Evolutionary conservation across 2,329 filamentous ascomycete genomes (phyloP), one percentile per base, ranked within the genome.

Genomic region (Pseudopyricularia cyperi): DNA sequence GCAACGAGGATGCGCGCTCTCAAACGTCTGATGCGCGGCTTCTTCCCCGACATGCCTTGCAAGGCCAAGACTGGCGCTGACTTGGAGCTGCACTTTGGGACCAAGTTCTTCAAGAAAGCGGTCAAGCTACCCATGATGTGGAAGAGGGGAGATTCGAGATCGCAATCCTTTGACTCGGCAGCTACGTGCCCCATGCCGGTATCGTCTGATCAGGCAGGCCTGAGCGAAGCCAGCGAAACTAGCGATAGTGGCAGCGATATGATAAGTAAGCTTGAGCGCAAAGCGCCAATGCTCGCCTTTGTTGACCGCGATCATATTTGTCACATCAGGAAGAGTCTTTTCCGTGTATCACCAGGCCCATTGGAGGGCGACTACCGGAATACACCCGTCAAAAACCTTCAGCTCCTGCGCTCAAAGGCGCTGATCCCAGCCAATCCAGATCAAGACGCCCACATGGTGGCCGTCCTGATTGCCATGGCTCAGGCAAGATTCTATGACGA

Each of bases 381-480:
- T 55, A 62, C 61, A 4, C 71, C 76, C 0, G 74, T 81, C 6
- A 59, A 65, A 46, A 66, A 68, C 5, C 63, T 81, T 9, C 73
- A 77, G 52, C 59, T 64, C 33, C 59, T 75, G 14, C 70, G 75
- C 1, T 68, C 70, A 5, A 75, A 71, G 58, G 63, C 65, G 47
- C 63, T 80, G 4, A 53, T 72, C 3, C 77, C 78, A 0, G 59
- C 63, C 3, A 68, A 79, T 48, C 55, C 61, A 2, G 70, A 79
- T 48, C 71, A 76, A 48, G 77, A 82, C 57, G 66, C 73, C 0
- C 72, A 76, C 53, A 66, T 79, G 34, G 65, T 76, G 5, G 75
- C 70, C 19, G 68, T 73, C 44, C 72, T 80, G 53, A 57, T 82
- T 12, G 72, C 74, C 47, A 76, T 81, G 72, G 78, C 78, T 7